Conservation (phyloP, 2,329 filamentous ascomycete genomes). For the Cladophialophora bantiana region DNA sequence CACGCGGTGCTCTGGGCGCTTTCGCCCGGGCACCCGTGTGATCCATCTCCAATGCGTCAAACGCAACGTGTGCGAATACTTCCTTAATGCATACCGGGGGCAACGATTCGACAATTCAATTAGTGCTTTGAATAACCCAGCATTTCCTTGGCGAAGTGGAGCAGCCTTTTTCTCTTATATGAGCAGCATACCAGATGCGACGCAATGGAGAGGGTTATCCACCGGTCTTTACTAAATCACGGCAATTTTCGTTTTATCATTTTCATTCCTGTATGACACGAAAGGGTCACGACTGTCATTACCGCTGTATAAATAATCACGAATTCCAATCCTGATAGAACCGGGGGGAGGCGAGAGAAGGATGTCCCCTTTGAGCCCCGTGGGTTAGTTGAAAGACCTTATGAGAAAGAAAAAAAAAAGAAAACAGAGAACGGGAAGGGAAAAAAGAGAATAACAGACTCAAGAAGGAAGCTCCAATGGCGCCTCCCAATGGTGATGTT, state of each 20-base stretch:
- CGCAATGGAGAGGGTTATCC: background rate
- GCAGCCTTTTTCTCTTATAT: background rate
- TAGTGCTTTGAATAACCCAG: background rate
- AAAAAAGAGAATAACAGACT: constrained; percentile 2
- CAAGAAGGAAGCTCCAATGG: background rate
- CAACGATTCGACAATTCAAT: background rate
- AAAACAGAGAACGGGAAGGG: background rate
- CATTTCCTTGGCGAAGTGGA: constrained; percentile 14
- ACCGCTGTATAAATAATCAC: constrained; percentile 17
- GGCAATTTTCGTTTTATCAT: background rate
- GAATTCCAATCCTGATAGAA: background rate
- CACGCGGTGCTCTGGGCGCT: background rate
- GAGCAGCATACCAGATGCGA: constrained; percentile 3
- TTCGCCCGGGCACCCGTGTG: background rate
- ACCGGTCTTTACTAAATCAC: constrained; percentile 18
- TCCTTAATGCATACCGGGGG: background rate
- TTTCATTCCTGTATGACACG: constrained; percentile 3
- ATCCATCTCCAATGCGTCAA: background rate
- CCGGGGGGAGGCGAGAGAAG: background rate
- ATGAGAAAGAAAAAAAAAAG: background rate
- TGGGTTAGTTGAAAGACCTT: background rate
- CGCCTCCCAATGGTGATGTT: background rate
- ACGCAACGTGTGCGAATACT: background rate
- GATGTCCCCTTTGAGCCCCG: background rate
- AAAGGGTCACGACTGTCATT: constrained; percentile 8